Base-by-base conservation (phyloP, 805 yeast species). In the Vanderwaltozyma tropicalis region DNA sequence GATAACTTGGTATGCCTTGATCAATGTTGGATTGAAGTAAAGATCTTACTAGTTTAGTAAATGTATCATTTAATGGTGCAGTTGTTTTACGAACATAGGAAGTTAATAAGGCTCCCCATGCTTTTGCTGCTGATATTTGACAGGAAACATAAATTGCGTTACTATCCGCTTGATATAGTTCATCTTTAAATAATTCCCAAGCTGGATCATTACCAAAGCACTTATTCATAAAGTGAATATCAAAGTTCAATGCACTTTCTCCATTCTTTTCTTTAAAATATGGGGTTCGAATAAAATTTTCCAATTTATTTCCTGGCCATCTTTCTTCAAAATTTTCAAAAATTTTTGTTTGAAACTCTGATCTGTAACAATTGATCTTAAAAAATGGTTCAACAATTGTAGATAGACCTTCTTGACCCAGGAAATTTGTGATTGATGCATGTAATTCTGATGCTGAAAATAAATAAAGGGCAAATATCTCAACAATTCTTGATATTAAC, bases 71-170 rank as follows among this genome's bases (percentile, higher is more conserved):
- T 8, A 68, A 42, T 4, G 61, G 57, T 1, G 54, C 49, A 17
- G 54, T 55, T 32, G 62, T 65, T 43, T 75, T 71, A 5, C 13
- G 21, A 41, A 81, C 70, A 48, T 64, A 78, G 0, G 89, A 74
- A 0, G 89, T 77, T 17, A 85, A 44, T 25, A 87, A 63, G 1
- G 92, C 86, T 35, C 89, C 87, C 71, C 84, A 76, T 0, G 94
- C 72, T 48, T 79, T 80, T 3, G 85, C 80, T 16, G 82, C 72
- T 4, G 74, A 64, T 13, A 78, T 65, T 49, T 86, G 94, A 1
- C 88, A 70, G 29, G 76, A 69, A 7, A 76, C 68, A 47, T 68
- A 69, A 43, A 85, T 85, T 34, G 76, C 52, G 48, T 79, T 78
- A 31, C 77, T 57, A 42, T 87, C 78, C 1, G 81, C 76, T 1